Base-by-base conservation (phyloP, 345 rosid species). In the Corchorus olitorius region DNA sequence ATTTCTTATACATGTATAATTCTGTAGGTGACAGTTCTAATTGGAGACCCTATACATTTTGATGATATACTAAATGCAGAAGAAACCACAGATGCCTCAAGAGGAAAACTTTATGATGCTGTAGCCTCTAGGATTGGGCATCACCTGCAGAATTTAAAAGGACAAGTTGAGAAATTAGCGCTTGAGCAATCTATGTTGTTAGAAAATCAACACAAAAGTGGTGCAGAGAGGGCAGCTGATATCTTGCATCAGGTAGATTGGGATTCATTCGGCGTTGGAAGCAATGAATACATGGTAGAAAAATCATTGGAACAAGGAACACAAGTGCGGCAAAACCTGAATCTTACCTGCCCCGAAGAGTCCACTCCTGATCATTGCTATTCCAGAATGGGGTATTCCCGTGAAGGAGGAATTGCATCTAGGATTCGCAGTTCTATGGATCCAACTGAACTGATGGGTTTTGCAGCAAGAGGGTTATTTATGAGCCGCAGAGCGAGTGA, bases 21-120 rank as follows among this genome's bases (percentile, higher is more conserved):
- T 16, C 2, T 72, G 73, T 71, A 96, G 99, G 99, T 96, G 53
- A 93, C 97, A 0, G 97, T 93, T 70, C 84, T 96, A 65, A 83
- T 96, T 9, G 97, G 99, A 1, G 94, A 93, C 58, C 99, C 98
- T 2, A 93, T 96, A 65, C 83, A 67, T 54, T 92, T 96, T 37
- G 90, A 89, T 52, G 99, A 93, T 79, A 77, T 96, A 79, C 61
- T 91, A 5, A 48, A 62, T 9, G 82, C 58, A 8, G 97, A 89
- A 80, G 88, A 79, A 65, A 80, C 77, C 10, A 54, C 84, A 74
- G 34, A 80, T 72, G 65, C 84, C 13, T 80, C 97, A 37, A 87
- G 94, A 72, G 91, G 94, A 59, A 91, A 88, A 50, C 76, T 96
- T 13, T 96, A 96, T 16, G 99, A 96, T 45, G 93, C 97, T 12